phyloP scores from a whole-genome alignment of 1,284 basidiomycete species.

The Rhodotorula mucilaginosa region DNA sequence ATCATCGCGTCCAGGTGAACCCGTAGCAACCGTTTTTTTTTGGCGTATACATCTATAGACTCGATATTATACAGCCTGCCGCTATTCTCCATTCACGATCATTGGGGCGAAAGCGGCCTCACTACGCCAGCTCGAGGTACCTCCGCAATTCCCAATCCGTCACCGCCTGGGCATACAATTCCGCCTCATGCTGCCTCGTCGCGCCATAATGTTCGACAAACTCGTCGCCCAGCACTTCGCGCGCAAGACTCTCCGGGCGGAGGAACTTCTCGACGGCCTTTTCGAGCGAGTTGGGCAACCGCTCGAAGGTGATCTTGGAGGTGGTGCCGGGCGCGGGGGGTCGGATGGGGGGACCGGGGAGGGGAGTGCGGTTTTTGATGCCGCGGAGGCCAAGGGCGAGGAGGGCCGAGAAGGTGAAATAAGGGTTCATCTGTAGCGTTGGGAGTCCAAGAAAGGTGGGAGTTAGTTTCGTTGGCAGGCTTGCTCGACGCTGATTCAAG shows the following conservation, averaged over 20 bases:
- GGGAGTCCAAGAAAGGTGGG: too few species aligned
- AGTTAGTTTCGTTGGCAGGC: background rate
- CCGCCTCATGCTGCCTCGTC: slow-evolving; percentile 59
- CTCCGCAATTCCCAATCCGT: slow-evolving; percentile 42
- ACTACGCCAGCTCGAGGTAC: slow-evolving; percentile 43
- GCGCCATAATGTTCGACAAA: slow-evolving; percentile 93
- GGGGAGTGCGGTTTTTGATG: slow-evolving; percentile 68
- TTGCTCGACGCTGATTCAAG: too few species aligned
- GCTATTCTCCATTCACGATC: too few species aligned
- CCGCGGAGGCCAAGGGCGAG: slow-evolving; percentile 83
- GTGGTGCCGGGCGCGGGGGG: slow-evolving; percentile 43
- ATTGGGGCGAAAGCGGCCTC: background rate
- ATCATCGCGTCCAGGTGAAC: too few species aligned
- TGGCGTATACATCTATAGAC: too few species aligned
- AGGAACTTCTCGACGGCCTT: slow-evolving; percentile 77
- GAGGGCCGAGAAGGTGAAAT: slow-evolving; percentile 80
- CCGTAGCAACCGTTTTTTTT: too few species aligned
- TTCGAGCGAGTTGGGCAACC: slow-evolving; percentile 67
- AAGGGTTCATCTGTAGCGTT: slow-evolving; percentile 63
- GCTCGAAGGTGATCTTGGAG: slow-evolving; percentile 55
- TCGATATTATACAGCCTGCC: too few species aligned
- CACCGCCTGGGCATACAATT: slow-evolving; percentile 22
- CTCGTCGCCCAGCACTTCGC: slow-evolving; percentile 72
- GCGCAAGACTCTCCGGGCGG: slow-evolving; percentile 70
- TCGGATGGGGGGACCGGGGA: slow-evolving; percentile 69